Conservation (phyloP, 257 asterid species). For the Jasminum sambac region DNA sequence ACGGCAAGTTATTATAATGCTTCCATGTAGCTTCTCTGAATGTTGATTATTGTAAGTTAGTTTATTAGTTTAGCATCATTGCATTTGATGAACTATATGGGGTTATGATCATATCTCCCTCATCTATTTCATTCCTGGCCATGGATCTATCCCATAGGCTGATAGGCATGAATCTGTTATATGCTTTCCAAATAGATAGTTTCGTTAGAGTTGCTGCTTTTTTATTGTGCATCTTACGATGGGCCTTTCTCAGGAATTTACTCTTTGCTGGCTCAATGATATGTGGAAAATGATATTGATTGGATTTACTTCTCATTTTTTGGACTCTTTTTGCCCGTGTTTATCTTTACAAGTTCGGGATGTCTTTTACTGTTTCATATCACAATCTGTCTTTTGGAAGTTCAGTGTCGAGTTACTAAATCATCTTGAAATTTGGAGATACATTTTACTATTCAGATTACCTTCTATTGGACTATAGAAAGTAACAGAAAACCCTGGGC, state of each 20-base stretch:
- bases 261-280: conserved; percentile 1
- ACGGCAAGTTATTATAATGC: conserved; percentile 8
- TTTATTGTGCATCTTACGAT: conserved; percentile 12
- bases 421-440: too few relatives aligned
- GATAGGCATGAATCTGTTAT: conserved; percentile 19
- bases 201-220: conserved; percentile 18
- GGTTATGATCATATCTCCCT: conserved; percentile 4
- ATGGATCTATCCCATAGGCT: not conserved
- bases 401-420: not conserved
- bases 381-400: not conserved
- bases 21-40: not conserved
- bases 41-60: not conserved
- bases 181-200: conserved; percentile 18
- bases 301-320: not conserved
- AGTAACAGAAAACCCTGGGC: too few relatives aligned
- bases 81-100: not conserved
- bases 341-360: not conserved
- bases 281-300: not conserved
- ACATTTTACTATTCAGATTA: too few relatives aligned
- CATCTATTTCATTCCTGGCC: conserved; percentile 4
- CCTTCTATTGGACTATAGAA: too few relatives aligned
- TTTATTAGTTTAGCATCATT: not conserved
- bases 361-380: not conserved
- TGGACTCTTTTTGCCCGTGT: not conserved
- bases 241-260: not conserved